These are phyloP conservation scores for Logfia minima DNA, from an alignment of 129 eudicot genomes.

Conservation along the genomic window DNA sequence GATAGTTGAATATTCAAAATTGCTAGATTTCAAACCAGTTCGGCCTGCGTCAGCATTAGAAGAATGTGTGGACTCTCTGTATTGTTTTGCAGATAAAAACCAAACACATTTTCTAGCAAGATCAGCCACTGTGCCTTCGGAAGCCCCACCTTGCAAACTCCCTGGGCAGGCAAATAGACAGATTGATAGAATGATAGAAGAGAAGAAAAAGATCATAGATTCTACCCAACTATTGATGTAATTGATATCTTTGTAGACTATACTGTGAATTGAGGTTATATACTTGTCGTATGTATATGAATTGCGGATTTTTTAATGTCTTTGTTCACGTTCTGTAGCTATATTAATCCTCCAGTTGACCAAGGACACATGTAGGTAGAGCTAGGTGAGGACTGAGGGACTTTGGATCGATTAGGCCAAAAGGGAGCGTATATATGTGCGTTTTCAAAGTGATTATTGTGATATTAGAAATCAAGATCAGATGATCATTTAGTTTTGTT, in stretches of 20 bases:
- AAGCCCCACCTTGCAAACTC: constrained; percentile 60
- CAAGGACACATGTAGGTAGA: too few species aligned
- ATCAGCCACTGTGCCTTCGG: constrained; percentile 54
- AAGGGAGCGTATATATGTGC: background rate
- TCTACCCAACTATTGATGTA: constrained; percentile 34
- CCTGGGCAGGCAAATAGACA: constrained; percentile 32
- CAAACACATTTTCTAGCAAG: constrained; percentile 48
- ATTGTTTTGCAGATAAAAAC: constrained; percentile 75
- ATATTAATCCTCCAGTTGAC: background rate
- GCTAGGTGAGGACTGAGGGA: too few species aligned
- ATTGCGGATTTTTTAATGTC: background rate
- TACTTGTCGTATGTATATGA: background rate
- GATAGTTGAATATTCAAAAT: constrained; percentile 57
- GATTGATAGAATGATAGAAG: constrained; percentile 39
- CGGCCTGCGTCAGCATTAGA: constrained; percentile 58
- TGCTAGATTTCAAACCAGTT: constrained; percentile 58
- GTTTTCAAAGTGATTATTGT: background rate
- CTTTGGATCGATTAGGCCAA: too few species aligned
- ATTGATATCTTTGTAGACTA: background rate
- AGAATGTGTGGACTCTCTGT: constrained; percentile 58
- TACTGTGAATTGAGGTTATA: background rate
- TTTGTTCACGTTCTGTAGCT: background rate
- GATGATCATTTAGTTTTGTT: background rate
- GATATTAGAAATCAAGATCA: background rate
- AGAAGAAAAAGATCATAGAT: constrained; percentile 42